These are phyloP conservation scores for Penicillium lagena DNA, from an alignment of 495 filamentous ascomycete genomes.

Conservation along the genomic window DNA sequence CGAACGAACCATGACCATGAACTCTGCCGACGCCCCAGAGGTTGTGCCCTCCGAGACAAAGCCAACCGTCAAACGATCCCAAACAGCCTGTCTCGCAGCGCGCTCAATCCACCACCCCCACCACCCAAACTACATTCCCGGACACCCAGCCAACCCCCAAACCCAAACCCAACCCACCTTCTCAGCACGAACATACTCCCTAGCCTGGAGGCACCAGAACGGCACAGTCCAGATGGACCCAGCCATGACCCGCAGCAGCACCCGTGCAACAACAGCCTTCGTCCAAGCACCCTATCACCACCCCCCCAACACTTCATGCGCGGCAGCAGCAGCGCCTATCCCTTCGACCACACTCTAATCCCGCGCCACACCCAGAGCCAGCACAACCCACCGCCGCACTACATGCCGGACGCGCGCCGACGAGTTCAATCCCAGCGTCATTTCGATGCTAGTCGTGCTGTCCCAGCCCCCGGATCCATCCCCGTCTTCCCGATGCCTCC, in stretches of 20 bases:
- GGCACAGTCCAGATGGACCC: background rate
- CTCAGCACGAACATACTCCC: conserved; percentile 9
- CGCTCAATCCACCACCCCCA: conserved; percentile 23
- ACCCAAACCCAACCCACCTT: no score
- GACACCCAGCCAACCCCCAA: background rate
- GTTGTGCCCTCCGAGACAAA: conserved; percentile 19
- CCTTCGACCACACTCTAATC: conserved; percentile 20
- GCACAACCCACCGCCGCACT: conserved; percentile 11
- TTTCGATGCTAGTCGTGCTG: conserved; percentile 14
- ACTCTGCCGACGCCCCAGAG: conserved; percentile 35
- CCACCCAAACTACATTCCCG: conserved; percentile 19
- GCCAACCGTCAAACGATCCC: conserved; percentile 23
- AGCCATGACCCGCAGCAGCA: conserved; percentile 2
- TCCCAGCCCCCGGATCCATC: conserved; percentile 1
- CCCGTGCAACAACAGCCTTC: background rate
- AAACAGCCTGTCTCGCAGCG: conserved; percentile 14
- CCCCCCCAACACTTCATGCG: conserved; percentile 6
- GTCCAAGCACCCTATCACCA: no score
- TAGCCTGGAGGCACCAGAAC: conserved; percentile 10
- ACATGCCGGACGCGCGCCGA: conserved; percentile 12
- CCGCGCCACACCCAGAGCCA: conserved; percentile 27
- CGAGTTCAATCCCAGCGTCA: conserved; percentile 10
- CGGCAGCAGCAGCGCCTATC: conserved; percentile 16
- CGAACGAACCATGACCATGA: conserved; percentile 29
- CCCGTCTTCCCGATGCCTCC: no score